phyloP scores from a whole-genome alignment of 108 stramenopile species.

The Mediolabrus comicus region DNA sequence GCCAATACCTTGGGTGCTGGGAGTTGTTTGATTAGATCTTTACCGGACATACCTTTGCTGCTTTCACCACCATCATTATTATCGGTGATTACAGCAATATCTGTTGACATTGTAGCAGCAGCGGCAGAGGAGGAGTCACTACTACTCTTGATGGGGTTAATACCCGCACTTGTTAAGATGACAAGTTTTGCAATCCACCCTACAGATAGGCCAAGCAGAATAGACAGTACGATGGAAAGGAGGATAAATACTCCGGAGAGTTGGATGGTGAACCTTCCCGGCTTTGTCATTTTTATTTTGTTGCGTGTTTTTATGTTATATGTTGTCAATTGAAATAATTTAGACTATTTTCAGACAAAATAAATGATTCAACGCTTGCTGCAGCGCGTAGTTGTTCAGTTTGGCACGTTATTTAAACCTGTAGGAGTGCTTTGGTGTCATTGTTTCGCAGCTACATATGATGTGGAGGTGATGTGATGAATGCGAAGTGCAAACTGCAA shows the following conservation, averaged over 20 bases:
- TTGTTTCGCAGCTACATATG: too few relatives aligned
- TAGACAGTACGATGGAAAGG: constrained; percentile 31
- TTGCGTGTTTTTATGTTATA: neutral
- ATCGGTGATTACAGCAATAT: neutral
- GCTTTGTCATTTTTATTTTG: neutral
- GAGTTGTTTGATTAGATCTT: constrained; percentile 4
- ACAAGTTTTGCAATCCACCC: constrained; percentile 54
- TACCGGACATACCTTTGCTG: constrained; percentile 15
- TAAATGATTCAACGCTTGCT: too few relatives aligned
- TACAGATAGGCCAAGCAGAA: constrained; percentile 46
- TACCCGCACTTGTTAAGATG: constrained; percentile 15
- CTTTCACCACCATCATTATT: neutral
- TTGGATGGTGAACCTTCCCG: constrained; percentile 25
- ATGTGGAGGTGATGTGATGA: too few relatives aligned
- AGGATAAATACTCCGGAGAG: constrained; percentile 45
- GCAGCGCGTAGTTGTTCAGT: too few relatives aligned
- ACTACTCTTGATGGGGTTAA: neutral
- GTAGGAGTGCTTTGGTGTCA: too few relatives aligned
- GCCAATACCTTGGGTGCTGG: constrained; percentile 38
- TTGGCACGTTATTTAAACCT: too few relatives aligned
- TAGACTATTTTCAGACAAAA: too few relatives aligned
- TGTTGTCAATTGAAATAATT: too few relatives aligned
- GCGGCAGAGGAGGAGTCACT: neutral
- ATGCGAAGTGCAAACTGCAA: too few relatives aligned
- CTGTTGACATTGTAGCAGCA: too few relatives aligned